Conservation (phyloP, 768 basidiomycete genomes). For the Amanita rubescens region DNA sequence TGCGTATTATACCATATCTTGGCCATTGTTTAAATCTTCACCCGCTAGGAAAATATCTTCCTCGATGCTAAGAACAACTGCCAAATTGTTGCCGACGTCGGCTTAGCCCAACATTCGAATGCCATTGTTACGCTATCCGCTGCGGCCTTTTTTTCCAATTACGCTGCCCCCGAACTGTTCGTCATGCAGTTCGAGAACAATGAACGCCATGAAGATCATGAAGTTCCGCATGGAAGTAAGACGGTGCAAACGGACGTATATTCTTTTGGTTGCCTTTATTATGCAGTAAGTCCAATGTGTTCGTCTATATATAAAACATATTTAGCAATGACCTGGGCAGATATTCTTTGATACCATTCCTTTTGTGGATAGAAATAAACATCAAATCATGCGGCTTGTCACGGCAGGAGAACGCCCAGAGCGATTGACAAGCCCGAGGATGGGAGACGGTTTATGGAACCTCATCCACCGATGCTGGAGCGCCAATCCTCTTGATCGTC, state of each 20-base stretch:
- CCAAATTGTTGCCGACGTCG: no score
- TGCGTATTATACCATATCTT: not conserved
- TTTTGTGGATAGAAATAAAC: not conserved
- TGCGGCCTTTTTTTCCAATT: not conserved
- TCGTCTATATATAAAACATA: not conserved
- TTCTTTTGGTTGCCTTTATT: slow-evolving; percentile 2
- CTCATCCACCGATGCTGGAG: not conserved
- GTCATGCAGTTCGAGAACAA: not conserved
- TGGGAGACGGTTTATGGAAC: not conserved
- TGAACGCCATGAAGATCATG: no score
- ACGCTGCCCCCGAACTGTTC: not conserved
- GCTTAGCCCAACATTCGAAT: no score
- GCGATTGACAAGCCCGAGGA: not conserved
- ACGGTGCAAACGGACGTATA: slow-evolving; percentile 1
- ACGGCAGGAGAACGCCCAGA: not conserved
- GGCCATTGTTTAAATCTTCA: no score
- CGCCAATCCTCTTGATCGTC: not conserved
- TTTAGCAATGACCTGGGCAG: not conserved
- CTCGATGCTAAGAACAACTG: no score
- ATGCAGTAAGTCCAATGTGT: not conserved
- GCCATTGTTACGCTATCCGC: not conserved
- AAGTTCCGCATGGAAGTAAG: not conserved
- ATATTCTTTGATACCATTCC: not conserved
- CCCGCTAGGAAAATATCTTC: no score
- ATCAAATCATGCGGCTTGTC: not conserved